phyloP scores from a whole-genome alignment of 805 yeast species.

The Kurtzmaniella fragi region DNA sequence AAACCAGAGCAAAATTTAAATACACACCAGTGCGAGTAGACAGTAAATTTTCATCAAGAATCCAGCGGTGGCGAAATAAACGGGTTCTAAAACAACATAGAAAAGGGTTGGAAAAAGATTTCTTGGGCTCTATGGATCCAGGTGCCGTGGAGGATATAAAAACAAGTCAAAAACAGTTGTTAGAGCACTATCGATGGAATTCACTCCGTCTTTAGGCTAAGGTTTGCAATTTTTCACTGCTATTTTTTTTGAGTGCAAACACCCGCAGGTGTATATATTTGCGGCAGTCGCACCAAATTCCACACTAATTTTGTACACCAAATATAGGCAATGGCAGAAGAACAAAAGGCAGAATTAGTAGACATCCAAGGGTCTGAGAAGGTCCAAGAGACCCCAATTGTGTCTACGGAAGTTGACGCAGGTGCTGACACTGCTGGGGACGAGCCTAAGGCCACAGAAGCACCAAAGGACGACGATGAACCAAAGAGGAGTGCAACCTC shows the following conservation, averaged over 20 bases:
- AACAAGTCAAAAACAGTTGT: too few relatives aligned
- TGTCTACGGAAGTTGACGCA: slow-evolving; percentile 9
- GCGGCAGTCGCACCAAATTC: background rate
- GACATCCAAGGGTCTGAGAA: background rate
- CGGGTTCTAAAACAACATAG: too few relatives aligned
- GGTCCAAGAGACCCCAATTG: slow-evolving; percentile 2
- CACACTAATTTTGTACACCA: background rate
- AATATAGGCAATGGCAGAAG: background rate
- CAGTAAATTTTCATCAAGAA: too few relatives aligned
- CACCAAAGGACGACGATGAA: slow-evolving; percentile 4
- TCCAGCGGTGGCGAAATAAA: too few relatives aligned
- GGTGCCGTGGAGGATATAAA: too few relatives aligned
- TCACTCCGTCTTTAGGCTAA: too few relatives aligned
- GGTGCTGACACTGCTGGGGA: slow-evolving; percentile 5
- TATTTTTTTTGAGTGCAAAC: background rate
- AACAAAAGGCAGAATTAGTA: background rate
- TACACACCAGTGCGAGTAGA: background rate
- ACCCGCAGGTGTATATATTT: background rate
- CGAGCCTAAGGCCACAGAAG: slow-evolving; percentile 1
- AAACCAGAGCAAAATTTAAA: slow-evolving; percentile 9
- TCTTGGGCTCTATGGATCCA: too few relatives aligned
- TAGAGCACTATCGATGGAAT: too few relatives aligned
- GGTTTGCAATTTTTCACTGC: background rate
- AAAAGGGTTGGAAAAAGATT: too few relatives aligned
- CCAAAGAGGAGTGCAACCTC: slow-evolving; percentile 1